Evolutionary conservation across 305 asterid genomes (phyloP).

Genomic region (Fraxinus nigra): DNA sequence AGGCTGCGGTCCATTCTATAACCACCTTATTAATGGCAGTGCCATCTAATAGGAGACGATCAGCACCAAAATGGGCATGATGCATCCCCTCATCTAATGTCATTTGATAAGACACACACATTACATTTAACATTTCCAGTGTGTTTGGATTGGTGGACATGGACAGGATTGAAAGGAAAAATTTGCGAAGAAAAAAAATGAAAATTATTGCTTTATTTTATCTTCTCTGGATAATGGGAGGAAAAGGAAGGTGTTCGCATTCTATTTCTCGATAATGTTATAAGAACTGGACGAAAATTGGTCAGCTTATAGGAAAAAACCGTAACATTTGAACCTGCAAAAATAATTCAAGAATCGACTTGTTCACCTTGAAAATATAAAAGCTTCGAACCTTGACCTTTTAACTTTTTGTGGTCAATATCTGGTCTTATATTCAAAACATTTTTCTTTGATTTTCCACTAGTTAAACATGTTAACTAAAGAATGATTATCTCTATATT

Average conservation of each 20-base stretch:
- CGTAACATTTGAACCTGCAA: neutral
- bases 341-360: neutral
- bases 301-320: neutral
- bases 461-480: neutral
- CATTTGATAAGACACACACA: neutral
- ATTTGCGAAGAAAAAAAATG: neutral
- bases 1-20: slow-evolving; percentile 18
- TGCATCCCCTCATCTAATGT: slow-evolving; percentile 16
- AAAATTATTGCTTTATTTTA: neutral
- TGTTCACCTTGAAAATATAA: neutral
- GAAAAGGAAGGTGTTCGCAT: neutral
- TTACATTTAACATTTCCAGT: neutral
- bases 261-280: neutral
- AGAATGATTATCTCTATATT: neutral
- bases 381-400: neutral
- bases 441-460: neutral
- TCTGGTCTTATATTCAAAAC: neutral
- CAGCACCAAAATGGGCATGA: slow-evolving; percentile 19
- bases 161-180: neutral
- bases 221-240: neutral
- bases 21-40: slow-evolving; percentile 30
- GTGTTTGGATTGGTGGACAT: neutral
- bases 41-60: slow-evolving; percentile 25
- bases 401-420: neutral
- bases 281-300: neutral